These are phyloP conservation scores for Aschersonia sp. DNA, from an alignment of 2,329 filamentous ascomycete species.

Conservation along the genomic window DNA sequence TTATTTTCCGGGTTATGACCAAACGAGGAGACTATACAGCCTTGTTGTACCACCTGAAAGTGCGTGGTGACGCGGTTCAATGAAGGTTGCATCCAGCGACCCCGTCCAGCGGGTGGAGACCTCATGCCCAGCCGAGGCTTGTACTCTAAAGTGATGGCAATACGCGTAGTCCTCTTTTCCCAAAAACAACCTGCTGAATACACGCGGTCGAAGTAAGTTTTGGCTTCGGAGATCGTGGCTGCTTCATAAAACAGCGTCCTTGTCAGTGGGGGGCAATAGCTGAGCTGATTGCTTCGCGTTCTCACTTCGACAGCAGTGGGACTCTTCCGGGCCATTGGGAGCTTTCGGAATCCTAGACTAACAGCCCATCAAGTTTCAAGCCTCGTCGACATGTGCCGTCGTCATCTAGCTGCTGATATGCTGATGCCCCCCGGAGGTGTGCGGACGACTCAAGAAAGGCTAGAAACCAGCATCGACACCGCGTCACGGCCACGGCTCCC, in stretches of 20 bases:
- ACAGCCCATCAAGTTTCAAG: slow-evolving; percentile 19
- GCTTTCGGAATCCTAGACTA: too few relatives aligned
- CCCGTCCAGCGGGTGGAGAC: slow-evolving; percentile 8
- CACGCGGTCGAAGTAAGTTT: slow-evolving; percentile 27
- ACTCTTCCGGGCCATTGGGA: too few relatives aligned
- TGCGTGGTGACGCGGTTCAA: background rate
- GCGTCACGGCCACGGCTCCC: slow-evolving; percentile 34
- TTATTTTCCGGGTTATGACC: slow-evolving; percentile 4
- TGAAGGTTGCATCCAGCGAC: slow-evolving; percentile 3
- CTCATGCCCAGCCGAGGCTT: slow-evolving; percentile 5
- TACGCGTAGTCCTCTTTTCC: too few relatives aligned
- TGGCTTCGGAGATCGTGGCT: too few relatives aligned
- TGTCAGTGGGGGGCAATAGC: too few relatives aligned
- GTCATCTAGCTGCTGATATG: slow-evolving; percentile 35
- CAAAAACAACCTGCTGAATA: slow-evolving; percentile 4
- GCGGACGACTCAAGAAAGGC: slow-evolving; percentile 20
- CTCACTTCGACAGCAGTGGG: too few relatives aligned
- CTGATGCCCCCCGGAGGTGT: slow-evolving; percentile 19
- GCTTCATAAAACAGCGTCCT: too few relatives aligned
- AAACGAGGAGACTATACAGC: slow-evolving; percentile 1
- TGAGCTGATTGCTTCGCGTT: too few relatives aligned
- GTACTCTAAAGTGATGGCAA: slow-evolving; percentile 1
- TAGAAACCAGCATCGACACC: slow-evolving; percentile 16
- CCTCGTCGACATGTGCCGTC: slow-evolving; percentile 42
- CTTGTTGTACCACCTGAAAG: slow-evolving; percentile 3